A percentile compares a stretch with the other conserved stretches of the same genome.
Conservation (phyloP, 768 basidiomycete genomes). For the Calocybe cyanea region DNA sequence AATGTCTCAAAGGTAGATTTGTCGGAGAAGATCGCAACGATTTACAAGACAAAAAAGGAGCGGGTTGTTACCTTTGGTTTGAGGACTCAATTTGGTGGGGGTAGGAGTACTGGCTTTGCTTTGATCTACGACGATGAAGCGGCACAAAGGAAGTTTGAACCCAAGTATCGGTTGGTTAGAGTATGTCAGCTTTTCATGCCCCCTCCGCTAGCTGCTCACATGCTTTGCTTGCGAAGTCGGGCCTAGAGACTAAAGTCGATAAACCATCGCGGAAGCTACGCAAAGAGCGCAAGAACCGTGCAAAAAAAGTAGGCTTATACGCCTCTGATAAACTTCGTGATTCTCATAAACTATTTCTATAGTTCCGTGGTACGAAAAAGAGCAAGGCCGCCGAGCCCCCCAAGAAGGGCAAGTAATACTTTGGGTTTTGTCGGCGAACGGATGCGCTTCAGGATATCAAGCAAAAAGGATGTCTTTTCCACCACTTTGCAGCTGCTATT, state of each 20-base stretch:
- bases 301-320: conserved; percentile 76
- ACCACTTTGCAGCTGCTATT: no score
- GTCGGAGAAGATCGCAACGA: conserved; percentile 82
- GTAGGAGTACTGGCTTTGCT: conserved; percentile 94
- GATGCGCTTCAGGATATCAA: no score
- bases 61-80: conserved; percentile 95
- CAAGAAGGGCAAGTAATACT: conserved; percentile 85
- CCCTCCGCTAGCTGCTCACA: background rate
- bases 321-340: background rate
- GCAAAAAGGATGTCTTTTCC: no score
- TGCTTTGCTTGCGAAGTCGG: conserved; percentile 41
- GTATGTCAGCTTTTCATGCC: conserved; percentile 45
- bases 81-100: conserved; percentile 96
- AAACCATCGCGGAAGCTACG: conserved; percentile 95
- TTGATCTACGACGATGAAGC: conserved; percentile 97
- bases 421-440: no score
- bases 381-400: conserved; percentile 85
- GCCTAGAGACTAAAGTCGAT: conserved; percentile 72
- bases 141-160: conserved; percentile 96
- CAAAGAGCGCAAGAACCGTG: conserved; percentile 99
- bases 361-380: conserved; percentile 97
- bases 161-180: conserved; percentile 89
- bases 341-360: conserved; percentile 15
- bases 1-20: conserved; percentile 93
- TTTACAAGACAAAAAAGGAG: conserved; percentile 92